phyloP scores from a whole-genome alignment of 2,329 filamentous ascomycete species.

The Penicillium sp. region DNA sequence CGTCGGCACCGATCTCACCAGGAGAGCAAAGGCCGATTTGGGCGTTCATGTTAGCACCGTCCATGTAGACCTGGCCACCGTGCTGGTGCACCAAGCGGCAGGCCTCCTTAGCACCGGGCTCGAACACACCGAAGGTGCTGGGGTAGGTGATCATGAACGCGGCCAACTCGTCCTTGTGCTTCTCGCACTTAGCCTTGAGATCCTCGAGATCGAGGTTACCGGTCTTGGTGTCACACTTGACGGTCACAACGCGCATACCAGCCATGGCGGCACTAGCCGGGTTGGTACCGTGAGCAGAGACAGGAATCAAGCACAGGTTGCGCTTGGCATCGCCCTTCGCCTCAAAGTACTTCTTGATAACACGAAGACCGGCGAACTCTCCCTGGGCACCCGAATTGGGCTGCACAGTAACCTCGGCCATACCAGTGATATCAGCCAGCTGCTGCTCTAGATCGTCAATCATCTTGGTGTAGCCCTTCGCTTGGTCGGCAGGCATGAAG shows the following conservation, averaged over 20 bases:
- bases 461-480: conserved; percentile 66
- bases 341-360: conserved; percentile 82
- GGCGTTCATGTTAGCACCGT: conserved; percentile 97
- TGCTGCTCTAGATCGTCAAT: conserved; percentile 72
- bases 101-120: conserved; percentile 80
- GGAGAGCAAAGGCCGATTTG: conserved; percentile 95
- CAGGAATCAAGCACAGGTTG: conserved; percentile 90
- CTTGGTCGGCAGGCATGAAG: conserved; percentile 63
- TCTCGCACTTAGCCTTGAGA: conserved; percentile 81
- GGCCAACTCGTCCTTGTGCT: conserved; percentile 78
- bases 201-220: conserved; percentile 88
- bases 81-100: conserved; percentile 82
- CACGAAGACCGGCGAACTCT: conserved; percentile 84
- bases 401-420: conserved; percentile 84
- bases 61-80: conserved; percentile 97
- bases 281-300: conserved; percentile 94
- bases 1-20: conserved; percentile 91
- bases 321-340: conserved; percentile 62
- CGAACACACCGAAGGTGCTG: conserved; percentile 91
- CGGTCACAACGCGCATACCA: conserved; percentile 86
- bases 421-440: conserved; percentile 79
- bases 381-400: conserved; percentile 96
- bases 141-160: conserved; percentile 98
- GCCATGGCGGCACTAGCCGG: conserved; percentile 94
- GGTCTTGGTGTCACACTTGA: conserved; percentile 84